Conservation (phyloP, 805 yeast species). For the Priceomyces castillae region DNA sequence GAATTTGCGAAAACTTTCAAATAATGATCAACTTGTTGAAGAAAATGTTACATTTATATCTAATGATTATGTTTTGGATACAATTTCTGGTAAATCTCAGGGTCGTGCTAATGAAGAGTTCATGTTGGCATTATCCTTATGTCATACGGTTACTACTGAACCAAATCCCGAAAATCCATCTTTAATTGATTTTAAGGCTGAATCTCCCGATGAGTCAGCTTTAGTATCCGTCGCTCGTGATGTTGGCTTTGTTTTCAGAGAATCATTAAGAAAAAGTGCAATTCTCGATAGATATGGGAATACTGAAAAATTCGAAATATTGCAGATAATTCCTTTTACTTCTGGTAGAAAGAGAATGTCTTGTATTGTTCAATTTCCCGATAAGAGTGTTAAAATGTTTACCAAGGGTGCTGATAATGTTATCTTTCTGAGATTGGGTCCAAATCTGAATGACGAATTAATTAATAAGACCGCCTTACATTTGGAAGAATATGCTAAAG, state of each 20-base stretch:
- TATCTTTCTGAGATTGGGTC: constrained; percentile 45
- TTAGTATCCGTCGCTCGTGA: constrained; percentile 75
- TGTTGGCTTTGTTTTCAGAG: constrained; percentile 62
- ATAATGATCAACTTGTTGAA: constrained; percentile 50
- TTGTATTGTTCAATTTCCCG: constrained; percentile 51
- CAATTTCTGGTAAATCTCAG: constrained; percentile 41
- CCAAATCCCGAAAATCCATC: constrained; percentile 34
- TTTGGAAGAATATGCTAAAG: constrained; percentile 67
- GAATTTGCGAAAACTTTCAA: constrained; percentile 27
- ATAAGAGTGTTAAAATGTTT: constrained; percentile 44
- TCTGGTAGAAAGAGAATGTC: constrained; percentile 80
- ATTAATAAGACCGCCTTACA: constrained; percentile 58
- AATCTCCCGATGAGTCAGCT: constrained; percentile 83
- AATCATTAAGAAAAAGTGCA: constrained; percentile 49
- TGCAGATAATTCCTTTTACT: constrained; percentile 60
- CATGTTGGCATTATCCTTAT: constrained; percentile 64
- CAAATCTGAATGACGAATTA: constrained; percentile 39
- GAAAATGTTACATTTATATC: constrained; percentile 62
- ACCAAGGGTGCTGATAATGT: constrained; percentile 79
- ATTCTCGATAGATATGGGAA: constrained; percentile 46
- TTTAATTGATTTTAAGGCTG: constrained; percentile 61
- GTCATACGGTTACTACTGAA: constrained; percentile 75
- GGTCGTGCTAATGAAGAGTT: constrained; percentile 52
- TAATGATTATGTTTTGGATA: constrained; percentile 53
- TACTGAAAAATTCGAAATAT: constrained; percentile 43